Evolutionary conservation across 2,329 filamentous ascomycete genomes (phyloP), one percentile per base, ranked within the genome.

Genomic region (Reticulascus tulasneorum): DNA sequence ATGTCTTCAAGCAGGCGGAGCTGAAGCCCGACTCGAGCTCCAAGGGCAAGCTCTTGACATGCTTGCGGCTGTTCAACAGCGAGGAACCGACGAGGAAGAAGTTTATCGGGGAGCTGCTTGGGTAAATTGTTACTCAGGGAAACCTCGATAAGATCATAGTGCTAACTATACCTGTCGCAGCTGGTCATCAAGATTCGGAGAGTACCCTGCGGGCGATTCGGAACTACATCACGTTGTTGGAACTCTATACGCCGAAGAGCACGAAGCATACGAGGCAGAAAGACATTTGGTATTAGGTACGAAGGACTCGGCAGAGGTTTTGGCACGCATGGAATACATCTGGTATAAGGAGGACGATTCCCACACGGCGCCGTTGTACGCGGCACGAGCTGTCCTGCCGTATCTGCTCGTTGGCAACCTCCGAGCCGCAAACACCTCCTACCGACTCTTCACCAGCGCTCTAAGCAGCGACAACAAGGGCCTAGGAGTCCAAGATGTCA

Each of bases 221-320:
- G 93, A 97, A 53, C 71, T 98, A 37, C 93, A 98, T 63, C 90
- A 97, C 64, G 89, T 94, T 27, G 82, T 83, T 23, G 93, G 93
- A 33, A 82, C 79, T 21, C 69, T 96, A 27, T 95, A 88, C 59
- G 91, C 90, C n/a, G 84, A 94, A 54, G 91, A 96, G 51, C 84
- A 90, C 60, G 88, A 96, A 44, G 77, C 84, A 18, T 94, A 95
- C 69, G 90, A 96, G 41, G 93, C 94, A 11, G 94, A 98, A 63
- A 78, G 82, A 50, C 93, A 98, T 62, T 73, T 98, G 37, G 63
- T 90, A 31, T 73, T 96, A 24, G 94, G 93, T 42, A 97, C 89
- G 9, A 85, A 84, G 50, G 89, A 94, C 60, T 95, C 89, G 0
- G 77, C 90, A 23, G 82, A 88, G 49, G 73, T 85, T 9, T 76